Evolutionary conservation across 164 flowering plant genomes (phyloP), one percentile per base, ranked within the genome.

Genomic region (Malania oleifera): DNA sequence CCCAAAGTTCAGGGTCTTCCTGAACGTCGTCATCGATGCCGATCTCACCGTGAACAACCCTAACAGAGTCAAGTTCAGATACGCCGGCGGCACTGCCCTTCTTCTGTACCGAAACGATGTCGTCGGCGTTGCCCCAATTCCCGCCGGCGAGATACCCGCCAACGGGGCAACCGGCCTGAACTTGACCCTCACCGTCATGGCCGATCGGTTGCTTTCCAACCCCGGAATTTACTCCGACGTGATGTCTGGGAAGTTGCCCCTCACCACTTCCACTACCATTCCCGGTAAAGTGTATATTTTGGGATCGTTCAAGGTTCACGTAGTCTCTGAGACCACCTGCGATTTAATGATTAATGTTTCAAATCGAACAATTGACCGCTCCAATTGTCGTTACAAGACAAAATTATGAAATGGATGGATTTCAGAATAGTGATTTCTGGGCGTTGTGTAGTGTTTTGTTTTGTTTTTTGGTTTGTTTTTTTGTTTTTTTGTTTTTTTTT

Each of bases 81-180:
- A 50, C 53, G 13, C 28, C 34, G n/a, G 24, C 29, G 18, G 18
- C 53, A 3, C 28, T 29, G 53, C 53, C 12, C 24, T 15, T n/a
- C 28, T 50, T 7, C 53, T 50, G n/a, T 50, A 50, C 53, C 5
- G 24, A 19, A 15, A 15, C 15, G 29, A 2, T 1, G 53, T 50
- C 53, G 29, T 50, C 28, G 53, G 53, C 29, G 29, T 12, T 27
- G 53, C 53, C n/a, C 53, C 53, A 8, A 50, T 50, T 29, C 53
- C 53, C 29, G 53, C 29, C 53, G 53, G 53, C 0, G 7, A 50
- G 18, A 50, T 50, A 27, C 5, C n/a, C 28, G n/a, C 53, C 53
- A 5, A 24, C 18, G 3, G 18, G 18, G 24, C 53, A 17, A 27
- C 29, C 3, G 17, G 7, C n/a, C 17, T 50, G 15, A 50, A 27